Evolutionary conservation across 2,329 filamentous ascomycete genomes (phyloP).

Genomic region (Bipolaris oryzae): DNA sequence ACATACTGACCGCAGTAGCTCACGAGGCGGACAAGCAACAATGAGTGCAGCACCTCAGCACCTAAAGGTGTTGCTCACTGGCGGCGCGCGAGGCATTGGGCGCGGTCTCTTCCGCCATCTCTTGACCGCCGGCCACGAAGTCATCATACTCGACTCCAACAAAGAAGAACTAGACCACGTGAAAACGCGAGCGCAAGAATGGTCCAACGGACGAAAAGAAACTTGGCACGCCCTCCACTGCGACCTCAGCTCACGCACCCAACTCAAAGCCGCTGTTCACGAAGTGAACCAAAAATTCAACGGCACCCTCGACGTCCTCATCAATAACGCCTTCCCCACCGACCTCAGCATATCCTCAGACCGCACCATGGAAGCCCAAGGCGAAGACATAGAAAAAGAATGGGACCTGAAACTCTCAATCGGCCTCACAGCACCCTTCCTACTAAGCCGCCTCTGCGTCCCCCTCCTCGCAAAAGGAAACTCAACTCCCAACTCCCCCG

Average conservation of each 20-base stretch:
- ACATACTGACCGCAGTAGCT: background rate
- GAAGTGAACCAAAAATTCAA: constrained; percentile 47
- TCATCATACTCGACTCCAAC: constrained; percentile 55
- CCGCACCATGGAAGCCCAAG: constrained; percentile 40
- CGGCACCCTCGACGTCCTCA: constrained; percentile 40
- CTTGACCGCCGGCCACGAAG: constrained; percentile 50
- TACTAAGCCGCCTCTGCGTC: constrained; percentile 41
- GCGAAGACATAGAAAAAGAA: constrained; percentile 39
- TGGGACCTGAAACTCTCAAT: constrained; percentile 45
- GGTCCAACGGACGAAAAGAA: constrained; percentile 21
- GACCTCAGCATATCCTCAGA: constrained; percentile 33
- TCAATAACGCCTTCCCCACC: constrained; percentile 46
- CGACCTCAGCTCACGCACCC: constrained; percentile 49
- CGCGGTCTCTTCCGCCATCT: constrained; percentile 54
- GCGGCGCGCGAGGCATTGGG: constrained; percentile 55
- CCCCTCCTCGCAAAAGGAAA: constrained; percentile 32
- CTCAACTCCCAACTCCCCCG: constrained; percentile 29
- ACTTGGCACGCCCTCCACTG: constrained; percentile 38
- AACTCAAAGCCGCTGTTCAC: constrained; percentile 46
- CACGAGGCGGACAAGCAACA: background rate
- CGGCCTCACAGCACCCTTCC: constrained; percentile 43
- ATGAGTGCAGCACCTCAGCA: constrained; percentile 8
- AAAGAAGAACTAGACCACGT: constrained; percentile 49
- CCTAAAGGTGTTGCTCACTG: constrained; percentile 49
- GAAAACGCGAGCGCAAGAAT: constrained; percentile 35